A percentile compares a stretch with the other conserved stretches of the same genome.
phyloP scores from a whole-genome alignment of 192 early-diverging fungal species.

The Umbelopsis vinacea region DNA sequence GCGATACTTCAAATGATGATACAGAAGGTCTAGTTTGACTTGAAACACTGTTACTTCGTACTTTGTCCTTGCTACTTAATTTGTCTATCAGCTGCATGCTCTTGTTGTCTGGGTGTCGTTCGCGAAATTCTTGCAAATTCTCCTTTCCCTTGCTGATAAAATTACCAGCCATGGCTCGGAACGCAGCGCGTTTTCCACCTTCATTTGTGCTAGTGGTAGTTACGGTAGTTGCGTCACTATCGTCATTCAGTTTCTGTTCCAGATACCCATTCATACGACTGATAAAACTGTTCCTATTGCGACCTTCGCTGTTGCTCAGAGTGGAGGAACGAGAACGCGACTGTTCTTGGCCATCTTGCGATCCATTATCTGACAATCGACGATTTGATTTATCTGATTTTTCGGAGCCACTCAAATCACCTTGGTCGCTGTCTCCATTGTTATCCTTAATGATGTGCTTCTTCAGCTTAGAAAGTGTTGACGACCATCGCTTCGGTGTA shows the following conservation, averaged over 20 bases:
- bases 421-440: not conserved
- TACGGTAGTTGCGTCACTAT: not conserved
- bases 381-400: not conserved
- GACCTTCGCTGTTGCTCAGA: not conserved
- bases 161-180: constrained; percentile 3
- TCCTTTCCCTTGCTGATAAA: not conserved
- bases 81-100: not conserved
- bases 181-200: not conserved
- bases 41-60: not conserved
- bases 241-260: constrained; percentile 5
- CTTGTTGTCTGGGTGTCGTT: constrained; percentile 2
- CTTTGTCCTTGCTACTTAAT: not conserved
- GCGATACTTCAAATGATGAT: not conserved
- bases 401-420: not conserved
- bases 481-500: constrained; percentile 3
- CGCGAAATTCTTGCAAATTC: constrained; percentile 11
- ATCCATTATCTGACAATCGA: not conserved
- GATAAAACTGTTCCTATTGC: not conserved
- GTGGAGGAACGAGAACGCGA: constrained; percentile 11
- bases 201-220: not conserved
- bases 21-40: not conserved
- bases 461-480: not conserved
- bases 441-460: constrained; percentile 3
- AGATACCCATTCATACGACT: constrained; percentile 16
- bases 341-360: not conserved